These are phyloP conservation scores for Beauveria rudraprayagi DNA, from an alignment of 2,329 filamentous ascomycete genomes.

Conservation along the genomic window DNA sequence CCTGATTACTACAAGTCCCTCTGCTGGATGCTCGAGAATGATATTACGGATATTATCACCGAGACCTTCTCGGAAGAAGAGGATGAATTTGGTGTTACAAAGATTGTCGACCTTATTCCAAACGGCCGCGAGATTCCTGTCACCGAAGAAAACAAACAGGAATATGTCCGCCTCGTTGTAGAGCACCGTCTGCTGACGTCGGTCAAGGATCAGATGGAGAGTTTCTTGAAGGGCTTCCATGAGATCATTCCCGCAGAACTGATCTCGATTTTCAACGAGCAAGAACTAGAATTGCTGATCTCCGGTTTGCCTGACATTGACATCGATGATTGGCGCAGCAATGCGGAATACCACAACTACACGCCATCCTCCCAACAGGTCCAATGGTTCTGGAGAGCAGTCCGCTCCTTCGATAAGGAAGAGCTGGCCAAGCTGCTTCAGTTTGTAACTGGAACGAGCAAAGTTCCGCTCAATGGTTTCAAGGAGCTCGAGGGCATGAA, in stretches of 20 bases:
- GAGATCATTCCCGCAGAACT: conserved; percentile 94
- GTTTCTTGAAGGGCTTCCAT: conserved; percentile 93
- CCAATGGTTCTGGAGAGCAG: conserved; percentile 98
- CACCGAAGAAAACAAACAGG: conserved; percentile 96
- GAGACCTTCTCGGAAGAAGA: conserved; percentile 94
- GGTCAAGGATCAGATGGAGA: conserved; percentile 87
- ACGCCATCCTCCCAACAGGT: conserved; percentile 89
- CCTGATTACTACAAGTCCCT: conserved; percentile 98
- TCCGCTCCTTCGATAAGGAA: conserved; percentile 97
- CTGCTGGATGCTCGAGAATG: conserved; percentile 96
- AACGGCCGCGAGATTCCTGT: conserved; percentile 88
- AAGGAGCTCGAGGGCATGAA: conserved; percentile 99
- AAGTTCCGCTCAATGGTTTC: conserved; percentile 96
- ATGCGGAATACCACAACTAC: conserved; percentile 98
- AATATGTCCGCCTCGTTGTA: conserved; percentile 89
- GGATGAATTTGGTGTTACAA: conserved; percentile 85
- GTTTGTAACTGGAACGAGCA: conserved; percentile 96
- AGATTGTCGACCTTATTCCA: conserved; percentile 76
- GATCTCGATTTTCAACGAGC: conserved; percentile 96
- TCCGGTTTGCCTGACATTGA: conserved; percentile 96
- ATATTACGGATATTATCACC: conserved; percentile 95
- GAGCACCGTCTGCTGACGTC: conserved; percentile 89
- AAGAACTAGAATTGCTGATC: conserved; percentile 92
- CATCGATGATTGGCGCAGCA: conserved; percentile 97
- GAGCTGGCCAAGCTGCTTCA: conserved; percentile 94